Percentiles rank a stretch among this genome's conserved stretches.
phyloP scores from a whole-genome alignment of 768 basidiomycete species.

The Naematelia aurantialba region DNA sequence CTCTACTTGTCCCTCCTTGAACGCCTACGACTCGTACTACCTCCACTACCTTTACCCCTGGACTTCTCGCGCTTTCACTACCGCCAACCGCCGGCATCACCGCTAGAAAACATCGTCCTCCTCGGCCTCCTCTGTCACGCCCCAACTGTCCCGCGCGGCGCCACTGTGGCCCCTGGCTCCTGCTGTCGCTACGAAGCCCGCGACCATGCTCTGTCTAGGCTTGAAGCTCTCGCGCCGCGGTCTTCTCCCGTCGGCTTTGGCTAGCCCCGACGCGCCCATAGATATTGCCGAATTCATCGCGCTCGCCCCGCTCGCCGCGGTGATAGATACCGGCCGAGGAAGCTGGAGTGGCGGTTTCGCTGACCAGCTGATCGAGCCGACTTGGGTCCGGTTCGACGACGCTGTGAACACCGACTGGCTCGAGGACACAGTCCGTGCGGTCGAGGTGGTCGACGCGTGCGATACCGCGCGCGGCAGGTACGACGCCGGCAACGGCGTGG shows the following conservation, averaged over 20 bases:
- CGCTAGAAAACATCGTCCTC: conserved; percentile 3
- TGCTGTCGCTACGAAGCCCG: conserved; percentile 6
- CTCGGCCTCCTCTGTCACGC: conserved; percentile 2
- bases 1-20: background rate
- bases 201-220: conserved; percentile 18
- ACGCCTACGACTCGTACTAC: too few relatives aligned
- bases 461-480: background rate
- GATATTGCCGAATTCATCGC: background rate
- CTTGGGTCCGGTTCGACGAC: conserved; percentile 1
- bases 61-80: too few relatives aligned
- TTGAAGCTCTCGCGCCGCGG: conserved; percentile 21
- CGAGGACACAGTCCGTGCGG: background rate
- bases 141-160: background rate
- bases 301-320: background rate
- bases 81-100: too few relatives aligned
- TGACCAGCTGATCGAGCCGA: background rate
- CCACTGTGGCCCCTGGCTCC: background rate
- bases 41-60: too few relatives aligned
- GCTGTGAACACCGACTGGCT: background rate
- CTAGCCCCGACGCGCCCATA: too few relatives aligned
- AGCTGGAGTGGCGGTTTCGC: background rate
- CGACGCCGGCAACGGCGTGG: background rate
- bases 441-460: background rate
- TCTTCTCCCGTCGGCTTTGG: conserved; percentile 16
- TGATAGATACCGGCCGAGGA: background rate